Evolutionary conservation across 2,329 filamentous ascomycete species (phyloP), one percentile per base, ranked within the genome.

Genomic region (Albophoma yamanashiensis): DNA sequence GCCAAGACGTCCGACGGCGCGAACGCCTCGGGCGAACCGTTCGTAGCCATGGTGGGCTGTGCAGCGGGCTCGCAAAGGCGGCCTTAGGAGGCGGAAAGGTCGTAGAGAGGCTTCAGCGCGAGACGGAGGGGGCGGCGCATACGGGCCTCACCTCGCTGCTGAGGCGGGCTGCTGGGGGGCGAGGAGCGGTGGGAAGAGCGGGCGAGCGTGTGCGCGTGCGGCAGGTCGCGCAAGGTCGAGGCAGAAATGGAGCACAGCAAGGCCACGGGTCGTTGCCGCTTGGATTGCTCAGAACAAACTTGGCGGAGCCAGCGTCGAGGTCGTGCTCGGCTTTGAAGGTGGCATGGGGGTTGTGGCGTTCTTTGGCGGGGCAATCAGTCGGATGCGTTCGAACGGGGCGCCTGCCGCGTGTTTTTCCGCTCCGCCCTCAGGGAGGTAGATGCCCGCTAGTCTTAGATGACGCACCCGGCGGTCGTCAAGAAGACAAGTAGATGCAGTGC

Each of bases 1-100:
- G 89, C 86, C 68, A 97, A 82, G 67, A 99, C 91, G 70, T 81
- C 79, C 55, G 78, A 75, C 64, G 91, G 89, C 76, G 86, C 84
- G 76, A 94, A 95, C 74, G 84, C 83, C 76, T 89, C 85, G 74
- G 85, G 82, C 65, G 80, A 77, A 66, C 80, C 79, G 73, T 82
- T 85, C 68, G 82, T 75, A 71, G 89, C 87, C 89, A 93, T 93
- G 72, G 36, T 56, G 60, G 58, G 64, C 52, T 60, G 62, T 61
- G 60, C 55, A 59, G 59, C 52, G 43, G 59, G 43, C 43, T 55
- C 50, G 52, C 22, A 43, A n/a, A 45, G 27, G 57, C 52, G n/a
- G 39, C 20, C 20, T 22, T 20, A 9, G 20, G 31, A 34, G 8
- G 31, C 31, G 50, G 31, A 55, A 4, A n/a, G 31, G 31, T 55